A percentile compares a stretch with the other conserved stretches of the same genome.
Conservation (phyloP, 768 basidiomycete genomes). For the Hygrophoropsis aurantiaca region DNA sequence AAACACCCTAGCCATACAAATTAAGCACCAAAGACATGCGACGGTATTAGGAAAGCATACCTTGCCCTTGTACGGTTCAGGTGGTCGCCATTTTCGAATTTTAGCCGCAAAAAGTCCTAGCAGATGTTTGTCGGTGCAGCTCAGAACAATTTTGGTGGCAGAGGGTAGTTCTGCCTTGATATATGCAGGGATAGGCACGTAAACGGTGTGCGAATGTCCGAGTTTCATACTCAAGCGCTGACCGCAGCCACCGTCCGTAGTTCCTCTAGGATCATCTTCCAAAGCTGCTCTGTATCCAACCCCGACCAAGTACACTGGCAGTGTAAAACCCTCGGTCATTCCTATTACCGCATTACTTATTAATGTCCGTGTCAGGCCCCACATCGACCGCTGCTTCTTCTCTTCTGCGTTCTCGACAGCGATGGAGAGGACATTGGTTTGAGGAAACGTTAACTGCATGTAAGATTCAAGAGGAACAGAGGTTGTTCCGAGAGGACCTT, state of each 20-base stretch:
- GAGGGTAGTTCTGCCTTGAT: slow-evolving; percentile 79
- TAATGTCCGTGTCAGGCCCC: slow-evolving; percentile 92
- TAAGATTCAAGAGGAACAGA: slow-evolving; percentile 47
- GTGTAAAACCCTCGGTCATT: slow-evolving; percentile 83
- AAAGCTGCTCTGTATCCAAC: slow-evolving; percentile 90
- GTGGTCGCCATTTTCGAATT: slow-evolving; percentile 80
- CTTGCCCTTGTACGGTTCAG: slow-evolving; percentile 98
- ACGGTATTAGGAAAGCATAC: slow-evolving; percentile 46
- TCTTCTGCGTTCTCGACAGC: slow-evolving; percentile 57
- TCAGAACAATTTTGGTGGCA: slow-evolving; percentile 81
- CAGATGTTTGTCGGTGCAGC: slow-evolving; percentile 84
- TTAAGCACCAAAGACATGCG: slow-evolving; percentile 2
- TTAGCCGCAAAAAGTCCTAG: slow-evolving; percentile 87
- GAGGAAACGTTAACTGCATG: slow-evolving; percentile 38
- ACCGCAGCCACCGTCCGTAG: slow-evolving; percentile 54
- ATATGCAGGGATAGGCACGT: slow-evolving; percentile 76
- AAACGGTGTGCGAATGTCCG: slow-evolving; percentile 87
- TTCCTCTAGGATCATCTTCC: slow-evolving; percentile 75
- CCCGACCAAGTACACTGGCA: slow-evolving; percentile 87
- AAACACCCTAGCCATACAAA: slow-evolving; percentile 67
- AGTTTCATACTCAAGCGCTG: slow-evolving; percentile 86
- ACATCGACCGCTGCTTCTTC: slow-evolving; percentile 84
- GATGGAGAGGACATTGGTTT: slow-evolving; percentile 34
- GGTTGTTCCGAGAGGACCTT: slow-evolving; percentile 56
- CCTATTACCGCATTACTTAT: slow-evolving; percentile 89